Base-by-base conservation (phyloP, 345 rosid species). In the Dipteronia sinensis region DNA sequence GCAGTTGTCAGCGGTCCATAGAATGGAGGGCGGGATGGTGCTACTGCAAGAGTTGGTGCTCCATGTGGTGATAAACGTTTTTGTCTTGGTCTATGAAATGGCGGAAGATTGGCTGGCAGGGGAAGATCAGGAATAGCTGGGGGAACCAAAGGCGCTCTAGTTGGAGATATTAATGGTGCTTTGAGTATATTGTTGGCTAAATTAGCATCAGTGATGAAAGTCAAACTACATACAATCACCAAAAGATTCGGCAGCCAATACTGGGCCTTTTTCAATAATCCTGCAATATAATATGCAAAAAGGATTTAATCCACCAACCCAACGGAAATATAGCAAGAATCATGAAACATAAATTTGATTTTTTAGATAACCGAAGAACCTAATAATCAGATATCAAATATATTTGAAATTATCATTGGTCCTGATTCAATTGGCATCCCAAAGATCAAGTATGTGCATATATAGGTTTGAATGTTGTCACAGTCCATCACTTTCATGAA, bases 1-100 rank as follows among this genome's bases (percentile, higher is more conserved):
- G 89, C 77, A 76, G 92, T 86, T 13, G 90, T 74, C 67, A 88
- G 65, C 25, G 91, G 97, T 5, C 86, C 94, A 86, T 80, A 85
- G 13, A 72, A 77, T 71, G 97, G 97, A 77, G 97, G 78, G 56
- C 67, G 85, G 61, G 81, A 82, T 71, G 94, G 91, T 56, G 92
- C 83, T 49, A 80, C 77, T 56, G 69, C 76, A 71, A 62, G 70
- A 61, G 46, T 29, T 16, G 88, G 91, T 23, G 85, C 79, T 72
- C 71, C 83, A 67, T 31, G 79, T 23, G 92, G 95, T 12, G 89
- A 82, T 42, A 87, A 82, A 86, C 82, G 81, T 66, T 82, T 90
- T 64, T 58, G 56, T 55, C 13, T 76, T 58, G 82, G 81, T 82
- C 90, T 84, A 44, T 79, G 89, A 72, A 82, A 58, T 73, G 31